Base-by-base conservation (phyloP, 345 rosid genomes). In the Ceriops decandra region DNA sequence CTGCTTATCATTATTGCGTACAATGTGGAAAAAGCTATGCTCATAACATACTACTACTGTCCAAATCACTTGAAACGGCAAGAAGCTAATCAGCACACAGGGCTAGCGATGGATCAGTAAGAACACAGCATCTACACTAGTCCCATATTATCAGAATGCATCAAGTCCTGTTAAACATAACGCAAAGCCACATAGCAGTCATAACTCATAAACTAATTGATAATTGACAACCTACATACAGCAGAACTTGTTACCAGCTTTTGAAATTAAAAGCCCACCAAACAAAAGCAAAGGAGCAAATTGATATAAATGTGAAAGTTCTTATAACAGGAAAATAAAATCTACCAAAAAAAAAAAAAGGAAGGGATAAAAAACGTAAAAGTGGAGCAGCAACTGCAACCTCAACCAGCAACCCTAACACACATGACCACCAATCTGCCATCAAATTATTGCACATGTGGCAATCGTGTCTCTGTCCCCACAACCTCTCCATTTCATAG, bases 401-500 rank as follows among this genome's bases (percentile, higher is more conserved):
- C 78, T 52, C 59, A 26, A 68, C 35, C 47, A 28, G 21, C 11
- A 8, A 54, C 7, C 58, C 64, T 22, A 52, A 32, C 69, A 59
- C 72, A 52, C 47, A 53, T 67, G 51, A 59, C n/a, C 51, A n/a
- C 52, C 2, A 33, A 33, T 60, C 46, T 5, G 33, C 28, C 52
- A 27, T 30, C 27, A 0, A 26, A 62, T 22, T 19, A 62, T 61
- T 62, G 31, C 26, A 76, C 33, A 67, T 49, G 63, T 64, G 27
- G 53, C 60, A 28, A 17, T 22, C 10, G 38, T 62, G 53, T 30
- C 54, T 38, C 26, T 30, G 7, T 35, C 6, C 30, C 28, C 62
- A 11, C 47, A 46, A 22, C 13, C 19, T 57, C 2, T 17, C 60
- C 70, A 52, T 65, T 64, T 88, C 80, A 90, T 63, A 93, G 92